Evolutionary conservation across 2,329 filamentous ascomycete genomes (phyloP).

Genomic region (Cladophialophora yegresii): DNA sequence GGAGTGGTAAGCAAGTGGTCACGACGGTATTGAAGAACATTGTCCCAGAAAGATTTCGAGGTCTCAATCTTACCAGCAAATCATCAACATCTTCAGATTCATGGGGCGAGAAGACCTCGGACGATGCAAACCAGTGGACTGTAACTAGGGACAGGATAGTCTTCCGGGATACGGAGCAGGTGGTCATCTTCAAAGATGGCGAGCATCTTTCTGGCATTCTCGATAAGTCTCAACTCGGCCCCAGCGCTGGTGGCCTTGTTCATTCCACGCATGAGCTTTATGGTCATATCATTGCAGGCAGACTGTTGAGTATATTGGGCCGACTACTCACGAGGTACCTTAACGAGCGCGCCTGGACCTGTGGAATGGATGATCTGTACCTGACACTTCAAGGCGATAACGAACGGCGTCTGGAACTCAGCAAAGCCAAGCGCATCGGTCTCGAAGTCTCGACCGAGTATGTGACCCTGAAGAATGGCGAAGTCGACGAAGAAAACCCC

Average conservation of each 20-base stretch:
- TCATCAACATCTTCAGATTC: conserved; percentile 75
- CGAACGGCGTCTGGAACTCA: conserved; percentile 67
- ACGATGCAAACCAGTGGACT: conserved; percentile 48
- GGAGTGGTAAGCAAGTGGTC: conserved; percentile 96
- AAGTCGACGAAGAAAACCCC: conserved; percentile 63
- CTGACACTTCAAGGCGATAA: conserved; percentile 78
- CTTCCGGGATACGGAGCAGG: conserved; percentile 65
- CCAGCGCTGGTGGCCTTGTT: conserved; percentile 80
- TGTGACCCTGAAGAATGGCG: conserved; percentile 73
- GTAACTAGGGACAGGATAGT: conserved; percentile 28
- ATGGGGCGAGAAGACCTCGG: conserved; percentile 63
- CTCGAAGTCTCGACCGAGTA: conserved; percentile 81
- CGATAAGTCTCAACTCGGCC: conserved; percentile 93
- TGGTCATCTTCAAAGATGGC: conserved; percentile 80
- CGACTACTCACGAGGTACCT: conserved; percentile 85
- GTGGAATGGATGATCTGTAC: conserved; percentile 92
- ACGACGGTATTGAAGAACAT: conserved; percentile 93
- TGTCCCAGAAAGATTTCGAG: conserved; percentile 71
- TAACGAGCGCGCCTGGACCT: conserved; percentile 93
- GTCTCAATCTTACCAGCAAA: conserved; percentile 76
- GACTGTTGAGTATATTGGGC: conserved; percentile 83
- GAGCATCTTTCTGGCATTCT: conserved; percentile 88
- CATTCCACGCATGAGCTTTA: conserved; percentile 94
- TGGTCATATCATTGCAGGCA: conserved; percentile 81
- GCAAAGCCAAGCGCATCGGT: conserved; percentile 68